Percentiles rank a stretch among this genome's conserved stretches.
These are phyloP conservation scores for Fusarium sp. DNA, from an alignment of 2,329 filamentous ascomycete genomes.

Conservation along the genomic window DNA sequence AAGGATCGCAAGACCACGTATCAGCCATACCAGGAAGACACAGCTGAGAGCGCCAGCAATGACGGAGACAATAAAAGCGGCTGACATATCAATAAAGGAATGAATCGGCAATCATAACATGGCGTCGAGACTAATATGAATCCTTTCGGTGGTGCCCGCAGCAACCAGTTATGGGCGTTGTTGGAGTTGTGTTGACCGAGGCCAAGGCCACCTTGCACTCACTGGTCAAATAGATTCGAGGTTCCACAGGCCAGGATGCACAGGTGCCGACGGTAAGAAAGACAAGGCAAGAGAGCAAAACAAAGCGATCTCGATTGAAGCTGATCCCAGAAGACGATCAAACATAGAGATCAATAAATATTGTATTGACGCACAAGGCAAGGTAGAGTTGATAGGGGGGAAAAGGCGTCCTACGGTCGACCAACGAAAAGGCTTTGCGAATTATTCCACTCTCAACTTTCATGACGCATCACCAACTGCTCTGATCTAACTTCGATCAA, in stretches of 20 bases:
- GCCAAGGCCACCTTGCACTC: constrained; percentile 33
- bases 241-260: constrained; percentile 26
- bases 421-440: constrained; percentile 5
- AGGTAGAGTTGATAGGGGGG: background rate
- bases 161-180: background rate
- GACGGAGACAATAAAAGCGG: constrained; percentile 48
- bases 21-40: constrained; percentile 43
- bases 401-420: background rate
- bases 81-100: constrained; percentile 27
- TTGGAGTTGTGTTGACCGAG: constrained; percentile 12
- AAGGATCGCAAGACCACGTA: constrained; percentile 31
- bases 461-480: background rate
- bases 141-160: constrained; percentile 7
- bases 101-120: constrained; percentile 17
- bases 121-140: constrained; percentile 9
- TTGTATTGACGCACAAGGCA: background rate
- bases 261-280: constrained; percentile 2
- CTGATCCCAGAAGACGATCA: constrained; percentile 30
- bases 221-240: constrained; percentile 3
- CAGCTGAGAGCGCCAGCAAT: constrained; percentile 48
- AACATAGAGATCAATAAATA: background rate
- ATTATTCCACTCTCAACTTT: constrained; percentile 24
- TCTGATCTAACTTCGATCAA: background rate
- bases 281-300: constrained; percentile 7
- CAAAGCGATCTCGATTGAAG: constrained; percentile 19